Percentiles rank a stretch among this genome's conserved stretches.
Conservation (phyloP, 176 grass and related monocot genomes). For the Aegilops tauschii region DNA sequence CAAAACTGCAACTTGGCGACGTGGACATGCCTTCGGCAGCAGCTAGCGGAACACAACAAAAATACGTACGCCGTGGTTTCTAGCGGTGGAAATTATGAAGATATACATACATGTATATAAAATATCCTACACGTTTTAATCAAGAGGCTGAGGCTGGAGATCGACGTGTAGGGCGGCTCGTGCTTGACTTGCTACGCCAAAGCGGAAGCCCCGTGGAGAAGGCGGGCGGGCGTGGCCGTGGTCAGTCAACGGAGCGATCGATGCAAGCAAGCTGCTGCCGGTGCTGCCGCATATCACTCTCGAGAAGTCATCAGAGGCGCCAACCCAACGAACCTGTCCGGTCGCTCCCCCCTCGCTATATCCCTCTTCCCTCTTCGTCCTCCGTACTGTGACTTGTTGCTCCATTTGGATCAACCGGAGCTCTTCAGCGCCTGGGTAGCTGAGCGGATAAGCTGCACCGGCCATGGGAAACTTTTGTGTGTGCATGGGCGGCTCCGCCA, state of each 20-base stretch:
- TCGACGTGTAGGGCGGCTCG: not conserved
- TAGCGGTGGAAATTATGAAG: not conserved
- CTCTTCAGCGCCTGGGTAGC: not conserved
- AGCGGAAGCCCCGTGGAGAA: not conserved
- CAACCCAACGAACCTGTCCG: not conserved
- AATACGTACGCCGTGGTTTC: not conserved
- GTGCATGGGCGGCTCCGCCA: conserved; percentile 47
- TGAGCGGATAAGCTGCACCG: too few relatives aligned
- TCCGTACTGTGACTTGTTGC: not conserved
- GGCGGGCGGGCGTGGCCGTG: too few relatives aligned
- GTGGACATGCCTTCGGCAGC: not conserved
- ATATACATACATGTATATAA: too few relatives aligned
- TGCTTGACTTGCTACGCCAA: not conserved
- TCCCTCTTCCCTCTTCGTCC: not conserved
- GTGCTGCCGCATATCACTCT: not conserved
- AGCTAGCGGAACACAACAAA: not conserved
- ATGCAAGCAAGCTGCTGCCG: not conserved
- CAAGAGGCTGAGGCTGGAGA: not conserved
- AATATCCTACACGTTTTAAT: conserved; percentile 6
- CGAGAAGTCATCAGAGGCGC: not conserved
- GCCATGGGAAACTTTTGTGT: conserved; percentile 54
- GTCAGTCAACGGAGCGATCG: conserved; percentile 28
- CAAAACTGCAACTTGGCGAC: not conserved
- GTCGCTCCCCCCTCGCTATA: conserved; percentile 10
- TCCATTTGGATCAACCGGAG: too few relatives aligned